Conservation (phyloP, 306 rosid species). For the Pyrus pyrifolia region DNA sequence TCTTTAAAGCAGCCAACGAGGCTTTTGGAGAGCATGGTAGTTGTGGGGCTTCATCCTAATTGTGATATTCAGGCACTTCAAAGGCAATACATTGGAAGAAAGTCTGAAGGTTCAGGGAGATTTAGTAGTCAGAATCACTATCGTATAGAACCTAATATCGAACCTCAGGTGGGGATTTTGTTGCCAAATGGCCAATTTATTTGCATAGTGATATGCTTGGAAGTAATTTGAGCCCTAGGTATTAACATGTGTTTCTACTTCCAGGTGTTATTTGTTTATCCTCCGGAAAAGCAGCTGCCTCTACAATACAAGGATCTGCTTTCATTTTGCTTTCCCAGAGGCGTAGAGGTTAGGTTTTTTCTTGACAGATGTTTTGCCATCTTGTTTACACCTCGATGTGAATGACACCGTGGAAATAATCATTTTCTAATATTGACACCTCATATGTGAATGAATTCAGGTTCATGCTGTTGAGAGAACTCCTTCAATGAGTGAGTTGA, state of each 20-base stretch:
- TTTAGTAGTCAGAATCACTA: constrained; percentile 55
- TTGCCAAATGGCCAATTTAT: not conserved
- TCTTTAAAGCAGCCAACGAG: constrained; percentile 79
- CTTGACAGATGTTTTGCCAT: not conserved
- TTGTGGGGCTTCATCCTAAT: constrained; percentile 89
- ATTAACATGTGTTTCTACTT: not conserved
- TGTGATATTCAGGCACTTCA: constrained; percentile 78
- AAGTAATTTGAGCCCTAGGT: not conserved
- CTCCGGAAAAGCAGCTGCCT: constrained; percentile 80
- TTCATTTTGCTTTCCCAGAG: constrained; percentile 95
- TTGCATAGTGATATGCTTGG: not conserved
- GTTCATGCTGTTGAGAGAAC: constrained; percentile 93
- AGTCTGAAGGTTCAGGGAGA: constrained; percentile 57
- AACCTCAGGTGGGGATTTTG: constrained; percentile 70
- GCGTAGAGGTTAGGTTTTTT: constrained; percentile 67
- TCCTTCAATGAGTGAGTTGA: constrained; percentile 97
- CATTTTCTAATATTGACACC: not conserved
- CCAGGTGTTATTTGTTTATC: constrained; percentile 87
- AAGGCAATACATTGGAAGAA: constrained; percentile 58
- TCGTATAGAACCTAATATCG: constrained; percentile 74
- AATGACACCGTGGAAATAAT: not conserved
- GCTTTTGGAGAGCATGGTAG: constrained; percentile 93
- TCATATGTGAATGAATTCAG: constrained; percentile 34
- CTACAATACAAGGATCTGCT: constrained; percentile 81
- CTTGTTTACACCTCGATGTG: not conserved